A percentile compares a stretch with the other conserved stretches of the same genome.
phyloP scores from a whole-genome alignment of 495 filamentous ascomycete genomes.

The Podospora anserina region DNA sequence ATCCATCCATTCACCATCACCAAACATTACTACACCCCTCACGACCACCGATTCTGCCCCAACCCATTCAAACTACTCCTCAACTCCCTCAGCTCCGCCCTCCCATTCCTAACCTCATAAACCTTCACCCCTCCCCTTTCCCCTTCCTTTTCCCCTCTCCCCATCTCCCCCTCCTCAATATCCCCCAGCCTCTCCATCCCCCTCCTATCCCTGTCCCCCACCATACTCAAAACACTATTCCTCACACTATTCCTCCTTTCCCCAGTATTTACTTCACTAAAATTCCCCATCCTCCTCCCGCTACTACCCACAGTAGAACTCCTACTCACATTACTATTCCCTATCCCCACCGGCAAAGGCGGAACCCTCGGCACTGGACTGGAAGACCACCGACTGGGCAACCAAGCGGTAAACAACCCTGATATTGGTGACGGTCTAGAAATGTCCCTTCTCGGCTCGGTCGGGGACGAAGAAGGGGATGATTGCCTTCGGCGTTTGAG shows the following conservation, averaged over 20 bases:
- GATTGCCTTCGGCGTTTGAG: conserved; percentile 32
- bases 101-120: conserved; percentile 24
- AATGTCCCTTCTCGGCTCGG: conserved; percentile 5
- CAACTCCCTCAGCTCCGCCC: conserved; percentile 22
- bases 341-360: background rate
- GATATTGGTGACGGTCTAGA: conserved; percentile 18
- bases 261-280: conserved; percentile 18
- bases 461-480: background rate
- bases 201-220: conserved; percentile 17
- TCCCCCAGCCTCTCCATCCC: conserved; percentile 30
- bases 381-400: conserved; percentile 13
- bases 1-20: too few relatives aligned
- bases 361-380: background rate
- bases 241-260: conserved; percentile 17
- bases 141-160: background rate
- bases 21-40: background rate
- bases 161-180: conserved; percentile 23
- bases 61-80: conserved; percentile 37
- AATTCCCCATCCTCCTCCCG: conserved; percentile 26
- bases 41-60: conserved; percentile 33
- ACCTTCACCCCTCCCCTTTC: conserved; percentile 12
- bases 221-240: conserved; percentile 25
- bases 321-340: background rate
- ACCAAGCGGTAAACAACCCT: conserved; percentile 22
- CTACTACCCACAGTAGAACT: background rate